Evolutionary conservation across 208 protist species (phyloP).

Genomic region (Perkinsela sp.): DNA sequence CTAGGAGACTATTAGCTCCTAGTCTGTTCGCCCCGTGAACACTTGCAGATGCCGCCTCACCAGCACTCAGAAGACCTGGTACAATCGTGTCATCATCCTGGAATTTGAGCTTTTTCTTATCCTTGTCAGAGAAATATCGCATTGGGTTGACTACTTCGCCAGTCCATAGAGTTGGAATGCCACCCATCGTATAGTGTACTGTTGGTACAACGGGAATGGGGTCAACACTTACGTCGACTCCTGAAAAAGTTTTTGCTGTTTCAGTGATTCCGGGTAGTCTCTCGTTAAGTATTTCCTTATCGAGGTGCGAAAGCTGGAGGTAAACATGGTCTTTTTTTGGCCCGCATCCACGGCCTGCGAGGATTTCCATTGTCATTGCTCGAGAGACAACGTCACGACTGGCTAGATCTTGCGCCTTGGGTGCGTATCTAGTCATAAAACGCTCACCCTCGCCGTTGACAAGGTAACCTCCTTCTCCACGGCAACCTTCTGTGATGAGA

Average conservation of each 20-base stretch:
- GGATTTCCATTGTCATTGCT: slow-evolving; percentile 90
- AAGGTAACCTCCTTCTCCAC: slow-evolving; percentile 88
- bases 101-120: slow-evolving; percentile 10
- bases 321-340: slow-evolving; percentile 86
- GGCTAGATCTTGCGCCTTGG: slow-evolving; percentile 92
- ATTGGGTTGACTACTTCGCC: slow-evolving; percentile 53
- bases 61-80: slow-evolving; percentile 81
- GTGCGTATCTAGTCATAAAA: slow-evolving; percentile 93
- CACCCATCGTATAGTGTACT: slow-evolving; percentile 97
- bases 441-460: slow-evolving; percentile 90
- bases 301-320: slow-evolving; percentile 88
- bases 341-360: slow-evolving; percentile 63
- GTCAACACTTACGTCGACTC: slow-evolving; percentile 95
- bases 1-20: slow-evolving; percentile 94
- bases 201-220: slow-evolving; percentile 94
- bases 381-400: slow-evolving; percentile 94
- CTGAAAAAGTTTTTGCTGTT: slow-evolving; percentile 92
- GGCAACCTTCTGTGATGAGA: slow-evolving; percentile 91
- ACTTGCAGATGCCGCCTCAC: slow-evolving; percentile 84
- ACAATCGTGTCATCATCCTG: slow-evolving; percentile 75
- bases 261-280: slow-evolving; percentile 94
- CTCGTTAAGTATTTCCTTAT: slow-evolving; percentile 72
- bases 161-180: slow-evolving; percentile 62
- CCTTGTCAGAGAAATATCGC: neutral
- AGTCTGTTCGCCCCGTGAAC: slow-evolving; percentile 95